A percentile compares a stretch with the other conserved stretches of the same genome.
These are phyloP conservation scores for Malassezia brasiliensis DNA, from an alignment of 1,284 basidiomycete species.

Conservation along the genomic window DNA sequence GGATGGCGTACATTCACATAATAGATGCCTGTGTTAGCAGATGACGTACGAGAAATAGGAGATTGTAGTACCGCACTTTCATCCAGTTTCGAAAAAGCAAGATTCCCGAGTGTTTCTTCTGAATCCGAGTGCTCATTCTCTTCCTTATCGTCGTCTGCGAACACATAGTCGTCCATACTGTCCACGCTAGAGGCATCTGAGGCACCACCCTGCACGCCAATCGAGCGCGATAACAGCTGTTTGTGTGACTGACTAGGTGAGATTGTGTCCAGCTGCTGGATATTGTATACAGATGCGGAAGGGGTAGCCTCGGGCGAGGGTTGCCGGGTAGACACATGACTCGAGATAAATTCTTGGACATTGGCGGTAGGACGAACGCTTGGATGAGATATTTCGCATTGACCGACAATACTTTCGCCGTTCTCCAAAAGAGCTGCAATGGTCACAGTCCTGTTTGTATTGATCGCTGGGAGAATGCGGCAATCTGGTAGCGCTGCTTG, in stretches of 20 bases:
- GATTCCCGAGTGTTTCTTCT: conserved; percentile 52
- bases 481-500: conserved; percentile 49
- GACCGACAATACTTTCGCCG: conserved; percentile 61
- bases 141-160: conserved; percentile 6
- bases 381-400: conserved; percentile 95
- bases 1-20: conserved; percentile 67
- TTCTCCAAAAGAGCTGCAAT: conserved; percentile 77
- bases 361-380: neutral
- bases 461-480: conserved; percentile 72
- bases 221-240: too few relatives aligned
- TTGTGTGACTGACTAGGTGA: too few relatives aligned
- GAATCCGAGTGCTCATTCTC: neutral
- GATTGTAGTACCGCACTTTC: conserved; percentile 35
- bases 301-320: neutral
- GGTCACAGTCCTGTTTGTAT: conserved; percentile 88
- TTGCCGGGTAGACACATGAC: neutral
- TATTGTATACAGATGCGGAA: neutral
- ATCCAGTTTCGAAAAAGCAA: conserved; percentile 59
- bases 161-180: conserved; percentile 1
- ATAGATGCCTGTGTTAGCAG: conserved; percentile 57
- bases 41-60: conserved; percentile 19
- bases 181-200: neutral
- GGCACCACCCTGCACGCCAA: neutral
- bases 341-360: neutral
- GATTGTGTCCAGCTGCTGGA: too few relatives aligned